Evolutionary conservation across 129 eudicot genomes (phyloP), one percentile per base, ranked within the genome.

Genomic region (sunflower (Helianthus annuus)): DNA sequence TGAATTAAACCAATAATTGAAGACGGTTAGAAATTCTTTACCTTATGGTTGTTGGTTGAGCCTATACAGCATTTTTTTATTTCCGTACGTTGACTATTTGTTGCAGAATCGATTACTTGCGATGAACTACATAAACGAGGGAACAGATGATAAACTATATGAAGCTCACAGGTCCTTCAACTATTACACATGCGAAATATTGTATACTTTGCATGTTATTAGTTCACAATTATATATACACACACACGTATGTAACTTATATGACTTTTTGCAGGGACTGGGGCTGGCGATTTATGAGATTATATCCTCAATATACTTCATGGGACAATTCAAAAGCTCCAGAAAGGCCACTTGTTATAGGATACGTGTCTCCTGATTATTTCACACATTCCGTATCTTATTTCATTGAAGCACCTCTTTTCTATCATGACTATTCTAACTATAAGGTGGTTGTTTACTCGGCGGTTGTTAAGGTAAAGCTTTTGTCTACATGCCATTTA

Each of bases 291-390:
- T 90, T 90, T 78, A 88, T 86, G 96, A 86, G 89, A 80, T 74
- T 90, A 75, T 84, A 80, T 82, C 81, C 88, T 65, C 97, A 82
- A 80, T 90, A 79, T 78, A 84, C 87, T 15, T 78, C 91, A 17
- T 94, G 98, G 98, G 93, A 90, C 68, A 94, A 94, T 81, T 71
- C 85, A 61, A 90, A 86, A 83, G 98, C 80, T 81, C 96, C 96
- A 66, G 97, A 90, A 73, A 83, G 93, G 82, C 89, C 91, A 60
- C 89, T 94, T 81, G 83, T 90, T 66, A 83, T 94, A 75, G 98
- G 96, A 84, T 94, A 94, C 40, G 96, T 90, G 27, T 94, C 98
- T 62, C 98, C 98, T 44, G 98, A 94, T 88, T 94, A 90, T 79
- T 94, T 94, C 77, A 94, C 98, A 59, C 98, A 94, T 70, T 94